phyloP scores from a whole-genome alignment of 352 stramenopile species.

The Globisporangium nunn region DNA sequence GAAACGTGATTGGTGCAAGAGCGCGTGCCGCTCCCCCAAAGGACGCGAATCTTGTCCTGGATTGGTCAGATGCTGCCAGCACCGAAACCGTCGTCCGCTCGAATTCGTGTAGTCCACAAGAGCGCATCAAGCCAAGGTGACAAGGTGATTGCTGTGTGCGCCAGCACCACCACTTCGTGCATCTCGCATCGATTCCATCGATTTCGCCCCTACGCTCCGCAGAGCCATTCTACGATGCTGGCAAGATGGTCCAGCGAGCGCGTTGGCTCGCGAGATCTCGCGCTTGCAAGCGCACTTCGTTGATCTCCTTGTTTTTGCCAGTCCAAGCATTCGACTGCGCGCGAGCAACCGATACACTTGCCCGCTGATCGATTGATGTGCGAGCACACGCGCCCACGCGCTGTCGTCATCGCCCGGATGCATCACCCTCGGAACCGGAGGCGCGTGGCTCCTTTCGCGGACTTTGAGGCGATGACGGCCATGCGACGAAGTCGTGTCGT shows the following conservation, averaged over 20 bases:
- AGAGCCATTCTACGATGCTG: too few relatives aligned
- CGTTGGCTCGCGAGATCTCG: too few relatives aligned
- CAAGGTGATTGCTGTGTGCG: too few relatives aligned
- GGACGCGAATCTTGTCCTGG: conserved; percentile 6
- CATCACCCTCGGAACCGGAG: neutral
- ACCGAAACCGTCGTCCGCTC: conserved; percentile 7
- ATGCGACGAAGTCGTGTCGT: neutral
- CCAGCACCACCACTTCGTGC: too few relatives aligned
- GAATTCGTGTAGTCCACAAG: neutral
- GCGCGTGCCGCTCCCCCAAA: conserved; percentile 12
- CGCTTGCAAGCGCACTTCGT: too few relatives aligned
- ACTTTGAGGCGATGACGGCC: neutral
- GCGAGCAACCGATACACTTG: too few relatives aligned
- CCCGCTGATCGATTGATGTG: neutral
- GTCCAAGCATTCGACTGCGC: too few relatives aligned
- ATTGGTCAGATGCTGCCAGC: conserved; percentile 13
- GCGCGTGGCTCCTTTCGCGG: neutral
- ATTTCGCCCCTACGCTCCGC: too few relatives aligned
- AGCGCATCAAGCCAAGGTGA: neutral
- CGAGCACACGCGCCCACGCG: neutral
- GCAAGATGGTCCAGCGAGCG: too few relatives aligned
- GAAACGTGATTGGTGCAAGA: conserved; percentile 10
- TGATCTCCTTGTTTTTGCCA: too few relatives aligned
- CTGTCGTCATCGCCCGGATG: neutral
- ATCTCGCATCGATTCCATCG: too few relatives aligned